phyloP scores from a whole-genome alignment of 2,329 filamentous ascomycete genomes.

The Tolypocladium endophyticum region DNA sequence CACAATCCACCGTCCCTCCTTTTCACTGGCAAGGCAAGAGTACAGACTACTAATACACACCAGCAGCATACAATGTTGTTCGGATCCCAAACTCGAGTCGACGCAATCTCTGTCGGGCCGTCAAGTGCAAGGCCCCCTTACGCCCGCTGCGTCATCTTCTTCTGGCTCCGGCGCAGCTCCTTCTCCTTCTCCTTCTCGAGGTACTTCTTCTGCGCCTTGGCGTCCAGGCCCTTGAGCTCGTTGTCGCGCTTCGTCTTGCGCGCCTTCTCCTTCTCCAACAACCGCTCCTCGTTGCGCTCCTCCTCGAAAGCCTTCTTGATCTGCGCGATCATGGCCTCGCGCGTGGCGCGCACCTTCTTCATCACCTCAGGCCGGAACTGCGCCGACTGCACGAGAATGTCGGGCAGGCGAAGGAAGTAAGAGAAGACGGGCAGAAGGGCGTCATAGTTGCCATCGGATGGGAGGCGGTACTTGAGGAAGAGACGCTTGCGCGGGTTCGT shows the following conservation, averaged over 20 bases:
- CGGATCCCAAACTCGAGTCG: not conserved
- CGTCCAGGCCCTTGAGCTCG: slow-evolving; percentile 64
- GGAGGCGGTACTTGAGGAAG: slow-evolving; percentile 65
- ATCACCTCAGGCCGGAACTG: slow-evolving; percentile 87
- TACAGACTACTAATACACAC: slow-evolving; percentile 2
- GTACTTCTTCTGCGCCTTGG: slow-evolving; percentile 79
- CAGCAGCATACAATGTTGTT: not conserved
- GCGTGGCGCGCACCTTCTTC: slow-evolving; percentile 69
- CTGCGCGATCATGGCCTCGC: slow-evolving; percentile 70
- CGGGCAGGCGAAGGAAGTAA: slow-evolving; percentile 76
- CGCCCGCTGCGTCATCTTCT: slow-evolving; percentile 43
- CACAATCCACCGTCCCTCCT: not conserved
- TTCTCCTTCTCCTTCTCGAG: slow-evolving; percentile 72
- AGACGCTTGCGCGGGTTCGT: slow-evolving; percentile 77
- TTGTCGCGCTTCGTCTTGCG: slow-evolving; percentile 87
- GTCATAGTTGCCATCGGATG: slow-evolving; percentile 51
- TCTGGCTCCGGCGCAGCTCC: slow-evolving; percentile 47
- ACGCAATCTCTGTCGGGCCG: not conserved
- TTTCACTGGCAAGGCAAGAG: not conserved
- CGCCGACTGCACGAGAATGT: slow-evolving; percentile 62
- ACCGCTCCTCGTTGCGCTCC: slow-evolving; percentile 68
- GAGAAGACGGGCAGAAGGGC: slow-evolving; percentile 64
- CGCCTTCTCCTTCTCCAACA: slow-evolving; percentile 58
- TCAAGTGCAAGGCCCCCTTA: slow-evolving; percentile 17
- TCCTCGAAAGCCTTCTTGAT: slow-evolving; percentile 73